Evolutionary conservation across 805 yeast species (phyloP).

Genomic region (Alloascoidea africana): DNA sequence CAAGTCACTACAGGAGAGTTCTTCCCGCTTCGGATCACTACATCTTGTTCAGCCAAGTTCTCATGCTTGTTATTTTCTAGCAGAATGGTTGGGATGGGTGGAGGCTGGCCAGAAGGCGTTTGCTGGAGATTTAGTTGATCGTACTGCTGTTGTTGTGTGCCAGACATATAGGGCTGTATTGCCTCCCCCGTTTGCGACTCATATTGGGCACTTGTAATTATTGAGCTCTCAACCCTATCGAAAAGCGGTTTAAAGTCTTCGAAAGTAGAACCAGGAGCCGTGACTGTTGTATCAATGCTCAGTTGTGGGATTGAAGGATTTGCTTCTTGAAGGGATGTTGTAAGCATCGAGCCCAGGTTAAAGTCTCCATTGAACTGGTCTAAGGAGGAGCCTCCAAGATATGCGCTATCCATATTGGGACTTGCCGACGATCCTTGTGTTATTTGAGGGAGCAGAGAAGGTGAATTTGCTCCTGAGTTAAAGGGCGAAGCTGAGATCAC

Average conservation of each 20-base stretch:
- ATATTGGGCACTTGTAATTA: too few species aligned
- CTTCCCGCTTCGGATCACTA: neutral
- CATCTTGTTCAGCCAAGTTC: neutral
- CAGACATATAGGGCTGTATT: neutral
- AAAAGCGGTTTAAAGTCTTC: neutral
- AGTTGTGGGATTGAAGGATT: too few species aligned
- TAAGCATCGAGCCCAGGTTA: too few species aligned
- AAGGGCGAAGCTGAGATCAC: neutral
- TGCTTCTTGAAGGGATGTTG: too few species aligned
- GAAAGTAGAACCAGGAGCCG: too few species aligned
- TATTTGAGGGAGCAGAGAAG: neutral
- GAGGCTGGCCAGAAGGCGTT: conserved; percentile 1
- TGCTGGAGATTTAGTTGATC: neutral
- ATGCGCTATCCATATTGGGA: neutral
- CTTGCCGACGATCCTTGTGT: neutral
- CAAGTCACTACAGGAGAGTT: neutral
- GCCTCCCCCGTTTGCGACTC: neutral
- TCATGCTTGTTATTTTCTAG: neutral
- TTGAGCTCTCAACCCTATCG: too few species aligned
- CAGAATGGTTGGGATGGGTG: neutral
- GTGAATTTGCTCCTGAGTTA: conserved; percentile 1
- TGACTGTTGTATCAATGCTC: too few species aligned
- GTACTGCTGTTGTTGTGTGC: neutral
- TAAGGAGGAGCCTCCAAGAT: neutral
- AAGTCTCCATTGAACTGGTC: neutral